Conservation (phyloP, 2,329 filamentous ascomycete species). For the Fusarium cyanostomum region DNA sequence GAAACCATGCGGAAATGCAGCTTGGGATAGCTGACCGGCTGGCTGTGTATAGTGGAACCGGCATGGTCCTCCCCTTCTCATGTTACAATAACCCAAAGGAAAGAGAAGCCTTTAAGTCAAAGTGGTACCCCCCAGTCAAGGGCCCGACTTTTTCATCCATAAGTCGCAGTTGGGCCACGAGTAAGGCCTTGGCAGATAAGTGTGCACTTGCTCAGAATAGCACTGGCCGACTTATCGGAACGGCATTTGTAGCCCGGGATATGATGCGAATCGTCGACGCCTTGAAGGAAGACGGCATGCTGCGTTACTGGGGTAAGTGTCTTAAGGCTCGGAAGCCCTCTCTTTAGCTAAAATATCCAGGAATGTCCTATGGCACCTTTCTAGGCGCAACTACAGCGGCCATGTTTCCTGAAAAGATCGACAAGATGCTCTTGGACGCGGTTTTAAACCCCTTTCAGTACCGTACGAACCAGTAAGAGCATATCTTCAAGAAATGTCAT, state of each 20-base stretch:
- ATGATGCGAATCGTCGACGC: constrained; percentile 56
- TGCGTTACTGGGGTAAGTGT: constrained; percentile 51
- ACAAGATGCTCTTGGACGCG: constrained; percentile 47
- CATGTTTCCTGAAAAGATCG: constrained; percentile 52
- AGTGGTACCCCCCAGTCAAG: not conserved
- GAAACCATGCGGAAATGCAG: not conserved
- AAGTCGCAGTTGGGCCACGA: constrained; percentile 38
- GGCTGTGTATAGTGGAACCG: constrained; percentile 36
- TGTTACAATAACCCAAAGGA: constrained; percentile 29
- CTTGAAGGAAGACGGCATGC: constrained; percentile 49
- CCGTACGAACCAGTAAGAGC: constrained; percentile 37
- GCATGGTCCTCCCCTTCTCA: constrained; percentile 39
- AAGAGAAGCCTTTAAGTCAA: not conserved
- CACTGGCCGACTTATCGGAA: constrained; percentile 52
- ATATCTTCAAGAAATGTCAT: too few relatives aligned
- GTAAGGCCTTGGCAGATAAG: constrained; percentile 25
- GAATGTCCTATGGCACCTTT: constrained; percentile 51
- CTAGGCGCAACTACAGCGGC: constrained; percentile 51
- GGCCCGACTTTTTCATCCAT: constrained; percentile 19
- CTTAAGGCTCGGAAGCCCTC: not conserved
- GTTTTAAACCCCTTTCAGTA: constrained; percentile 47
- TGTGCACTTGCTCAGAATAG: constrained; percentile 40
- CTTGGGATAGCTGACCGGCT: not conserved
- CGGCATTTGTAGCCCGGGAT: constrained; percentile 56
- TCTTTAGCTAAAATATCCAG: not conserved